A percentile compares a stretch with the other conserved stretches of the same genome.
Evolutionary conservation across 1,284 basidiomycete genomes (phyloP).

Genomic region (Apiotrichum veenhuisii): DNA sequence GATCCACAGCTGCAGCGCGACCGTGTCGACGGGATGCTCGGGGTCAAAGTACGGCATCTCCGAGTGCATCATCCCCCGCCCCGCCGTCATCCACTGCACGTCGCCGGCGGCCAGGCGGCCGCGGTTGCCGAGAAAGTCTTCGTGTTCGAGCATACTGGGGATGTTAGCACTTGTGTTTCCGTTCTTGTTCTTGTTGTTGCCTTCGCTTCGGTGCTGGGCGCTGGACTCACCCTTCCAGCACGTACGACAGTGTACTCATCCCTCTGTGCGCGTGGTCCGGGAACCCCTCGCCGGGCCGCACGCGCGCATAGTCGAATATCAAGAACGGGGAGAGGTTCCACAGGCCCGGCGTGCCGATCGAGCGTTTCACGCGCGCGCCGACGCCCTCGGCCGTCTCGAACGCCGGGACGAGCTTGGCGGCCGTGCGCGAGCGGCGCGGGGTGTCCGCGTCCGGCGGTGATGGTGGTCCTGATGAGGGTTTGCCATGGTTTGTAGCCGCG

Average conservation of each 20-base stretch:
- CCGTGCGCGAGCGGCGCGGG: conserved; percentile 58
- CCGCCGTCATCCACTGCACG: conserved; percentile 93
- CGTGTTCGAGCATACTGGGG: conserved; percentile 58
- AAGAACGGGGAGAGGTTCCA: conserved; percentile 86
- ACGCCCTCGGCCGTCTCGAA: conserved; percentile 82
- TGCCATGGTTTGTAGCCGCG: no score
- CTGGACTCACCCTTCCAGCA: conserved; percentile 67
- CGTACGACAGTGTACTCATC: conserved; percentile 71
- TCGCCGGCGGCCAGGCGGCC: conserved; percentile 75
- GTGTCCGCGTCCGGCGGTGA: background rate
- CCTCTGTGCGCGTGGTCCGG: conserved; percentile 81
- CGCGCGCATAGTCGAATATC: conserved; percentile 55
- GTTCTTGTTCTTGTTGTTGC: no score
- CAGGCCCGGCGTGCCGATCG: conserved; percentile 72
- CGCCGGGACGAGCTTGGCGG: conserved; percentile 68
- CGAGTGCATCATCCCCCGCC: conserved; percentile 64
- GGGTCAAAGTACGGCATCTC: conserved; percentile 70
- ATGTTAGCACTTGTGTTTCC: background rate
- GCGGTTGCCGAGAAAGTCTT: conserved; percentile 86
- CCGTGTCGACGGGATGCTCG: background rate
- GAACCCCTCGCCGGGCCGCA: conserved; percentile 52
- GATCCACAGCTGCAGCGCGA: conserved; percentile 87
- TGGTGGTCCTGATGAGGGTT: no score
- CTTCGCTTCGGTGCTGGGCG: no score
- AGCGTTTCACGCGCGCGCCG: conserved; percentile 77